Evolutionary conservation across 106 monocot genomes (phyloP).

Genomic region (Dactylorhiza incarnata): DNA sequence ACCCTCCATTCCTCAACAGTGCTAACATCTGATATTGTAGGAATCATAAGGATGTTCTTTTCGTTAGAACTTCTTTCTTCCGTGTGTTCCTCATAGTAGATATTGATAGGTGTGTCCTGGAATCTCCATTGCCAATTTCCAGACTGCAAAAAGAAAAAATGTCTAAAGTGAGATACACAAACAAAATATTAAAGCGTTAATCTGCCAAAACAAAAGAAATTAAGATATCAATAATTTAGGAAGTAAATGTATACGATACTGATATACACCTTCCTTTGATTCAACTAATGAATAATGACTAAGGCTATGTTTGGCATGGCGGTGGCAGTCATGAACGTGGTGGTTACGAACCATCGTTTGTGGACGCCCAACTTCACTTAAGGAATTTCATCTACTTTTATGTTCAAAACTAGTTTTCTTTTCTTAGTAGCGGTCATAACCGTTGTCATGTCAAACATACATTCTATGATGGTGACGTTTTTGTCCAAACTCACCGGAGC

Average conservation of each 20-base stretch:
- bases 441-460: too few relatives aligned
- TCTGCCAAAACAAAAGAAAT: neutral
- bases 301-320: too few relatives aligned
- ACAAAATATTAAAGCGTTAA: too few relatives aligned
- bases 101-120: conserved; percentile 43
- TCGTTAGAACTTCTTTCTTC: conserved; percentile 24
- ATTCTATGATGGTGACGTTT: too few relatives aligned
- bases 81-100: conserved; percentile 75
- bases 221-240: neutral
- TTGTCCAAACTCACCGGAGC: too few relatives aligned
- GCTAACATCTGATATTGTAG: conserved; percentile 97
- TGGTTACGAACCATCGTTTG: too few relatives aligned
- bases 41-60: conserved; percentile 79
- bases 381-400: too few relatives aligned
- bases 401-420: too few relatives aligned
- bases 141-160: conserved; percentile 27
- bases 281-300: neutral
- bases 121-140: conserved; percentile 82
- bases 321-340: too few relatives aligned
- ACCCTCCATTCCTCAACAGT: conserved; percentile 90
- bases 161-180: neutral
- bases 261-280: neutral
- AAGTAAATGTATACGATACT: neutral
- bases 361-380: too few relatives aligned
- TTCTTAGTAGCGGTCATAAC: too few relatives aligned